Evolutionary conservation across 192 early-diverging fungal species (phyloP).

Genomic region (Entophlyctis luteolus): DNA sequence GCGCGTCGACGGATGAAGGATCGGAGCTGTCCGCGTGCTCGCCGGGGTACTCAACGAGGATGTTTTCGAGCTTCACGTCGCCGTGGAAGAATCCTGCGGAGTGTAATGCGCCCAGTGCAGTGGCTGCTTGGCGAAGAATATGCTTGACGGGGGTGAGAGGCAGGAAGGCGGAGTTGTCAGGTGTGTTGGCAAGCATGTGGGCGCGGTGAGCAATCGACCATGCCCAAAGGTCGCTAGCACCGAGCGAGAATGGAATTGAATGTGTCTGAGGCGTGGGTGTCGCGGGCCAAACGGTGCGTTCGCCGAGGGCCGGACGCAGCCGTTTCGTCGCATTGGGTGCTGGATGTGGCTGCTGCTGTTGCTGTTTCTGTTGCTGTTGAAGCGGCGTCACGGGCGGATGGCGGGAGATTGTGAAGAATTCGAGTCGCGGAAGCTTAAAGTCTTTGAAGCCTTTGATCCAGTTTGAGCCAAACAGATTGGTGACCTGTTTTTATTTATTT

Average conservation of each 20-base stretch:
- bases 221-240: constrained; percentile 14
- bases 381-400: background rate
- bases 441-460: background rate
- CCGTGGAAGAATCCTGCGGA: constrained; percentile 47
- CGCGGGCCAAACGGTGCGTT: no score
- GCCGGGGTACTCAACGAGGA: constrained; percentile 53
- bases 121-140: constrained; percentile 42
- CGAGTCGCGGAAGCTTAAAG: background rate
- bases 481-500: background rate
- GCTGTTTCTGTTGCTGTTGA: no score
- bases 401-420: background rate
- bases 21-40: constrained; percentile 25
- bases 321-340: no score
- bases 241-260: background rate
- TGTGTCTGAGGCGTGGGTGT: no score
- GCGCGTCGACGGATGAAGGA: background rate
- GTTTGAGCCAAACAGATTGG: constrained; percentile 19
- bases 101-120: constrained; percentile 44
- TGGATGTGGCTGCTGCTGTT: no score
- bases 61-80: constrained; percentile 80
- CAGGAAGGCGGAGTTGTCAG: constrained; percentile 1
- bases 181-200: background rate
- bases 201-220: background rate
- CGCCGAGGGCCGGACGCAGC: no score
- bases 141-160: constrained; percentile 15